Percentiles rank a stretch among this genome's conserved stretches.
These are phyloP conservation scores for Chenopodium quinoa DNA, from an alignment of 148 eudicot species.

Conservation along the genomic window DNA sequence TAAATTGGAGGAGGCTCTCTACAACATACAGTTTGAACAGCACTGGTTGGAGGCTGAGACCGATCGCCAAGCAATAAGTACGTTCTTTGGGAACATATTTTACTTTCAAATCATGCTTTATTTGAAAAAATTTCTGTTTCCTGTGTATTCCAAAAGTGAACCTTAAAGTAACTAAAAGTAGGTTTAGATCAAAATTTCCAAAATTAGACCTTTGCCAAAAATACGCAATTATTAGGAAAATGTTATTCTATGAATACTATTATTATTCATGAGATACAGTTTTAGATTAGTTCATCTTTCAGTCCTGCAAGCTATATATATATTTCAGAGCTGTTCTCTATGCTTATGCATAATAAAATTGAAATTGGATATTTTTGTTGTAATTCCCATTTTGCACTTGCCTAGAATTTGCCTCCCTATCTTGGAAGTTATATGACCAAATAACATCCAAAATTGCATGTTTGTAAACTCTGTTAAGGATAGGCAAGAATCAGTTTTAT, in stretches of 20 bases:
- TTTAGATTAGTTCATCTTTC: too few relatives aligned
- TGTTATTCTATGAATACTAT: not conserved
- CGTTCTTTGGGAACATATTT: not conserved
- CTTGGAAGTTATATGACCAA: not conserved
- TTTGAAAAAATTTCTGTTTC: not conserved
- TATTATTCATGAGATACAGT: too few relatives aligned
- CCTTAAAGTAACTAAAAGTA: not conserved
- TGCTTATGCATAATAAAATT: too few relatives aligned
- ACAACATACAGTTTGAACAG: conserved; percentile 85
- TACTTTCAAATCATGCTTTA: not conserved
- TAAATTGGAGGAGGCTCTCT: conserved; percentile 67
- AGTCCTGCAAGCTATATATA: not conserved
- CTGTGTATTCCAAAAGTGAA: not conserved
- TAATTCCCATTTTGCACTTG: not conserved
- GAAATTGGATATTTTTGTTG: not conserved
- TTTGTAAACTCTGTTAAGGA: not conserved
- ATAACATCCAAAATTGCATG: not conserved
- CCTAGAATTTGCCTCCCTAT: not conserved
- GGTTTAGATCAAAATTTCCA: not conserved
- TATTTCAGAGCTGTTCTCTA: too few relatives aligned
- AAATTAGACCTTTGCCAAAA: too few relatives aligned
- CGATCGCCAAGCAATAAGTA: conserved; percentile 76
- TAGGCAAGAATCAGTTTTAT: not conserved
- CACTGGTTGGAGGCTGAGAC: conserved; percentile 91
- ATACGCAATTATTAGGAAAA: not conserved